Base-by-base conservation (phyloP, 2,329 filamentous ascomycete species). In the Botryosphaeria dothidea region DNA sequence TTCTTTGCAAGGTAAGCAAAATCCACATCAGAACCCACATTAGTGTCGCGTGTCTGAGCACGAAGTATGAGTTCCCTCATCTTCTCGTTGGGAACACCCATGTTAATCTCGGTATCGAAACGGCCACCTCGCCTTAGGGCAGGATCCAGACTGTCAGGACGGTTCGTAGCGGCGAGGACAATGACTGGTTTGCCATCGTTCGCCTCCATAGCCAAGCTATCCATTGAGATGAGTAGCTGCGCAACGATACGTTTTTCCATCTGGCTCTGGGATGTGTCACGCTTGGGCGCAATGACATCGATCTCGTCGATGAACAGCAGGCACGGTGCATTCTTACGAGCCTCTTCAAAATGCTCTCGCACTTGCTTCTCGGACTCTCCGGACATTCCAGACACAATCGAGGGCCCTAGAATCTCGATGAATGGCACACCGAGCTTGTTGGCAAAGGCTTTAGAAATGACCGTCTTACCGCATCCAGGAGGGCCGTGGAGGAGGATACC, bases 241-340 rank as follows among this genome's bases (percentile, higher is more conserved):
- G 88, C 87, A 13, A 96, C 90, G 67, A 96, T 95, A 62, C 93
- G 84, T 73, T 92, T 92, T 74, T 97, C 93, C 87, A 96, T 94
- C 69, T 97, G 92, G 72, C 90, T 89, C 72, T 95, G 91, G 1
- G 90, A 88, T 63, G 87, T 91, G 68, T 96, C 92, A 64, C 91
- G 85, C 75, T 96, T 96, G 0, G 92, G 91, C 57, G 93, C 92
- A 71, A 98, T 95, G 3, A 90, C 90, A 76, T 99, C 93, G 61
- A 98, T 92, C 70, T 97, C 90, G 70, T 97, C 93, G 65, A 98
- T 91, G 72, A 97, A 96, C 4, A 99, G 85, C 4, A 99, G 83
- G 72, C 92, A 96, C 0, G 95, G 95, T 0, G 94, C 93, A 41
- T 93, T 84, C 64, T 87, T 86, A 74, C 92, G 92, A 0, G 95